Conservation (phyloP, 1,284 basidiomycete genomes). For the Moesziomyces antarcticus region DNA sequence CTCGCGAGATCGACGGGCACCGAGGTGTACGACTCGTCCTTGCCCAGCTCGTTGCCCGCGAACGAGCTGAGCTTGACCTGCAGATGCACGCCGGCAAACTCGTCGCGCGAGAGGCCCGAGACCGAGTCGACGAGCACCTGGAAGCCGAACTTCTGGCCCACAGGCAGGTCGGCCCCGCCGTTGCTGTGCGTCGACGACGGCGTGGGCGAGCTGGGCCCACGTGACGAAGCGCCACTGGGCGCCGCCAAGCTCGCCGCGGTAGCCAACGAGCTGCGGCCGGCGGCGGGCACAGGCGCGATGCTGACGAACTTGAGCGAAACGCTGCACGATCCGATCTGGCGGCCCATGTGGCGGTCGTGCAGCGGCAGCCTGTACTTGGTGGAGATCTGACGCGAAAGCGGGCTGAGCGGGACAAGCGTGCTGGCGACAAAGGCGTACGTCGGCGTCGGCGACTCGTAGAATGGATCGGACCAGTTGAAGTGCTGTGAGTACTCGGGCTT, state of each 20-base stretch:
- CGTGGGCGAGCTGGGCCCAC: slow-evolving; percentile 32
- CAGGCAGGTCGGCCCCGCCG: slow-evolving; percentile 22
- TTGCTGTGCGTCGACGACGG: slow-evolving; percentile 17
- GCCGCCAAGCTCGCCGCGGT: slow-evolving; percentile 16
- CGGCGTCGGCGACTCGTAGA: slow-evolving; percentile 76
- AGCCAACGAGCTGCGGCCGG: no score
- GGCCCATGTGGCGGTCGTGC: slow-evolving; percentile 38
- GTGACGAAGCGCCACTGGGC: slow-evolving; percentile 17
- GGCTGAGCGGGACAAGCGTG: slow-evolving; percentile 82
- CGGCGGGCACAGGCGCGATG: slow-evolving; percentile 26
- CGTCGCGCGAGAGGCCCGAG: slow-evolving; percentile 42
- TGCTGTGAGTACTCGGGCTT: slow-evolving; percentile 81
- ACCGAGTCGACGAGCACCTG: slow-evolving; percentile 56
- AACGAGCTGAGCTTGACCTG: slow-evolving; percentile 59
- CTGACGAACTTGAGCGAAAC: slow-evolving; percentile 60
- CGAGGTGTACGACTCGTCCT: slow-evolving; percentile 57
- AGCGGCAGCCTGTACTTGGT: slow-evolving; percentile 54
- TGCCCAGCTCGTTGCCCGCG: slow-evolving; percentile 42
- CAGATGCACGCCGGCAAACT: slow-evolving; percentile 48
- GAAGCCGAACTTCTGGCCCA: slow-evolving; percentile 56
- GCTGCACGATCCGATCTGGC: slow-evolving; percentile 39
- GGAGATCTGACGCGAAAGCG: slow-evolving; percentile 76
- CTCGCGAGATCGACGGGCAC: slow-evolving; percentile 45
- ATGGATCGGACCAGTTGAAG: slow-evolving; percentile 91
- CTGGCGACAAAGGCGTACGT: slow-evolving; percentile 78